Evolutionary conservation across 345 rosid genomes (phyloP).

Genomic region (Arabis hirsuta): DNA sequence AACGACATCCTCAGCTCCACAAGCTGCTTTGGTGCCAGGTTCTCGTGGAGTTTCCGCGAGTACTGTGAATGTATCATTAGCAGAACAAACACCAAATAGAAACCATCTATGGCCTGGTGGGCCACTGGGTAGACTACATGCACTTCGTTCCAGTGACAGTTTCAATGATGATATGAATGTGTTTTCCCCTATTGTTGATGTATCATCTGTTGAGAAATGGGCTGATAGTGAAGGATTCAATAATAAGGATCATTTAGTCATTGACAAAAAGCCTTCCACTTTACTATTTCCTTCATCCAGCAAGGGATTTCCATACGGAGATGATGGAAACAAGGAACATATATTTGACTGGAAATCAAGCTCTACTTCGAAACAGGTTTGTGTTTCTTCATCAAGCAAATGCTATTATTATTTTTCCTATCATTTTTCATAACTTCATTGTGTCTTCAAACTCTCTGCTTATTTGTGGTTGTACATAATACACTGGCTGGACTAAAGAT

Average conservation of each 20-base stretch:
- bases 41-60: conserved; percentile 56
- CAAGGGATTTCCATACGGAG: conserved; percentile 69
- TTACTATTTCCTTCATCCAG: conserved; percentile 66
- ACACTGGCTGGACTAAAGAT: conserved; percentile 13
- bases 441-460: conserved; percentile 11
- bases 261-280: conserved; percentile 74
- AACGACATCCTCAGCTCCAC: conserved; percentile 59
- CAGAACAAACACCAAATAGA: conserved; percentile 75
- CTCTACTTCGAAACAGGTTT: conserved; percentile 73
- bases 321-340: conserved; percentile 66
- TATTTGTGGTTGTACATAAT: neutral
- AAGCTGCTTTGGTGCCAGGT: conserved; percentile 53
- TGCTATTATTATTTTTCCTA: neutral
- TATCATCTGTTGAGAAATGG: conserved; percentile 88
- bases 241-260: conserved; percentile 57
- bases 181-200: conserved; percentile 88
- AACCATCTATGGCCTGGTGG: conserved; percentile 71
- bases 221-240: conserved; percentile 59
- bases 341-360: conserved; percentile 83
- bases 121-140: conserved; percentile 69
- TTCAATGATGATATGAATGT: conserved; percentile 93
- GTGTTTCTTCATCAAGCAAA: conserved; percentile 25
- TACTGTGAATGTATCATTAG: conserved; percentile 48
- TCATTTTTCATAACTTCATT: neutral
- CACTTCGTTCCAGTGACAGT: conserved; percentile 67